Base-by-base conservation (phyloP, 2,329 filamentous ascomycete species). In the Rosellinia necatrix region DNA sequence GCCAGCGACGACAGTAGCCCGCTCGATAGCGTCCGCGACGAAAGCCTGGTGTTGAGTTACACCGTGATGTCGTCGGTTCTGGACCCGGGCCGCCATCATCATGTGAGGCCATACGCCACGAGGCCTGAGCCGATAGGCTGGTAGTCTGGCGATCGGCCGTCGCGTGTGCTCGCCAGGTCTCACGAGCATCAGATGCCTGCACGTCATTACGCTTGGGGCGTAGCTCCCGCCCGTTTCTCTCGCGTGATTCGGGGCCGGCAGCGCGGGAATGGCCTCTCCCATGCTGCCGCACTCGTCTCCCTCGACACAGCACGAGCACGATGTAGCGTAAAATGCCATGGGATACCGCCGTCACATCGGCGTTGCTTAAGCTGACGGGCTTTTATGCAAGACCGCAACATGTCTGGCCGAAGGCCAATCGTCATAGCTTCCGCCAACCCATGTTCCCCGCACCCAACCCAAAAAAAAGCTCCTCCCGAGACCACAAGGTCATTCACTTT, bases 141-240 rank as follows among this genome's bases (percentile, higher is more conserved):
- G 5, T 15, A 24, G 1, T n/a, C 19, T 5, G 48, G 41, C 19
- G 55, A 58, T 58, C 50, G 41, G 21, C 52, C 21, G 30, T 49
- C n/a, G 22, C 52, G 49, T 49, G 56, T 48, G 46, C 29, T 47
- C 40, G 53, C 43, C 21, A 30, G 32, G 60, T 63, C 57, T 63
- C 49, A 60, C 61, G 46, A 56, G 59, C 46, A 50, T 48, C 35
- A 38, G 32, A 42, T 30, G 51, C 47, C 52, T 53, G 57, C 60
- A 60, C 53, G 53, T 63, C 56, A 56, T 59, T 17, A 38, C 17
- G 38, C 40, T 29, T 55, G 49, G 32, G 44, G 47, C 56, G 25
- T 55, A 32, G 6, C n/a, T 15, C 40, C 13, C 40, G 22, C 35
- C 17, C 30, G 37, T 19, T 51, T 37, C 32, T 46, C 15, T 46